Percentiles rank a stretch among this genome's conserved stretches.
phyloP scores from a whole-genome alignment of 176 grass and related monocot genomes.

The Urochloa ruziziensis region DNA sequence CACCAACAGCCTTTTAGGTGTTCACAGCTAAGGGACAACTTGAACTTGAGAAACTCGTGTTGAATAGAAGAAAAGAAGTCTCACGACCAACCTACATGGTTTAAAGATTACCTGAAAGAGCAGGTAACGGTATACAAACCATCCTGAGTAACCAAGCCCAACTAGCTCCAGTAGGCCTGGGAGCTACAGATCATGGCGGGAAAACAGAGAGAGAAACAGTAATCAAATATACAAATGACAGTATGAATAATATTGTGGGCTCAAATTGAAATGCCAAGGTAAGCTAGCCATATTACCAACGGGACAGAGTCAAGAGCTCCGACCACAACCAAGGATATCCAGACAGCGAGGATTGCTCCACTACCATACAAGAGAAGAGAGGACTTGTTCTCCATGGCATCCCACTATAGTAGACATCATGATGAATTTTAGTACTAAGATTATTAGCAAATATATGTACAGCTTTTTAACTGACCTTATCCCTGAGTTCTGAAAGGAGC shows the following conservation, averaged over 20 bases:
- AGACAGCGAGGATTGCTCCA: constrained; percentile 54
- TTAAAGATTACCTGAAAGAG: constrained; percentile 74
- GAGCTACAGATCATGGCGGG: constrained; percentile 46
- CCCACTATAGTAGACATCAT: constrained; percentile 48
- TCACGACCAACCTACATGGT: background rate
- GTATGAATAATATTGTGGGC: background rate
- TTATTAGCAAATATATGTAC: background rate
- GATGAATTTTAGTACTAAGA: background rate
- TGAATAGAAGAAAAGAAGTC: constrained; percentile 16
- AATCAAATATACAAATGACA: background rate
- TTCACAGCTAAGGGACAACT: background rate
- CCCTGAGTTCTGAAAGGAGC: constrained; percentile 40
- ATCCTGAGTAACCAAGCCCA: constrained; percentile 62
- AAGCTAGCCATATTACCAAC: constrained; percentile 49
- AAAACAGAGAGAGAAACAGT: background rate
- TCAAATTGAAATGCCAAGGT: background rate
- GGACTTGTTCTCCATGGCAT: constrained; percentile 74
- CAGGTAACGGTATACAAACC: constrained; percentile 76
- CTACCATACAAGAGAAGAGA: constrained; percentile 55
- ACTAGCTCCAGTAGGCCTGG: constrained; percentile 72
- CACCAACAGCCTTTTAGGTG: constrained; percentile 25
- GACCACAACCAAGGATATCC: constrained; percentile 65
- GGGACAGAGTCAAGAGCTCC: constrained; percentile 60
- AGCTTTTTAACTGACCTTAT: constrained; percentile 49
- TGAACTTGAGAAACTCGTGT: constrained; percentile 25